phyloP scores from a whole-genome alignment of 371 early-diverging fungal genomes.

The Catenaria anguillulae region DNA sequence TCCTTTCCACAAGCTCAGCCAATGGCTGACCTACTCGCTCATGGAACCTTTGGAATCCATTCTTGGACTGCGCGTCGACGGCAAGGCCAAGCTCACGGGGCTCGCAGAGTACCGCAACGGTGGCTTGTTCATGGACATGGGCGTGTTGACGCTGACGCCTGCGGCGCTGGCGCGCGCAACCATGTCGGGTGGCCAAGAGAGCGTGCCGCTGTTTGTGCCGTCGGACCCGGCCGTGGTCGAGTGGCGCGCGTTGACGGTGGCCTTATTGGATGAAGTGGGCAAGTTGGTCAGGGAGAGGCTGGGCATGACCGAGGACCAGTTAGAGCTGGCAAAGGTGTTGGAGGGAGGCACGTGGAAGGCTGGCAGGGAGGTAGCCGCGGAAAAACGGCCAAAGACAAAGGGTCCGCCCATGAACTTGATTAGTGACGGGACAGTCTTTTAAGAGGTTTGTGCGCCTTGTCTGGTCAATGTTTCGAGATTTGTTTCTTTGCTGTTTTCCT shows the following conservation, averaged over 20 bases:
- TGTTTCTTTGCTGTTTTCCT: too few relatives aligned
- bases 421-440: constrained; percentile 64
- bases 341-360: constrained; percentile 89
- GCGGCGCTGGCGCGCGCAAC: neutral
- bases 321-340: constrained; percentile 67
- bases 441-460: too few relatives aligned
- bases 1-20: constrained; percentile 82
- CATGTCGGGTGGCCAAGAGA: constrained; percentile 6
- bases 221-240: constrained; percentile 71
- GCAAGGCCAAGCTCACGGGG: constrained; percentile 60
- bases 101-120: constrained; percentile 88
- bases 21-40: constrained; percentile 87
- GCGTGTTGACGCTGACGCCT: constrained; percentile 35
- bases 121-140: constrained; percentile 54
- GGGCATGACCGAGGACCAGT: constrained; percentile 28
- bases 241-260: constrained; percentile 83
- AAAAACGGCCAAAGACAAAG: constrained; percentile 50
- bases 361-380: constrained; percentile 74
- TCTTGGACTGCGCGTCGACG: constrained; percentile 36
- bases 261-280: constrained; percentile 59
- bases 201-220: constrained; percentile 56
- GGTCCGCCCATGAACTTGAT: constrained; percentile 78
- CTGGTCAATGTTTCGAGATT: too few relatives aligned
- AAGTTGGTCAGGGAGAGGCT: constrained; percentile 42
- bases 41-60: constrained; percentile 59